Evolutionary conservation across 2,329 filamentous ascomycete species (phyloP).

Genomic region (Aureobasidium sp.): DNA sequence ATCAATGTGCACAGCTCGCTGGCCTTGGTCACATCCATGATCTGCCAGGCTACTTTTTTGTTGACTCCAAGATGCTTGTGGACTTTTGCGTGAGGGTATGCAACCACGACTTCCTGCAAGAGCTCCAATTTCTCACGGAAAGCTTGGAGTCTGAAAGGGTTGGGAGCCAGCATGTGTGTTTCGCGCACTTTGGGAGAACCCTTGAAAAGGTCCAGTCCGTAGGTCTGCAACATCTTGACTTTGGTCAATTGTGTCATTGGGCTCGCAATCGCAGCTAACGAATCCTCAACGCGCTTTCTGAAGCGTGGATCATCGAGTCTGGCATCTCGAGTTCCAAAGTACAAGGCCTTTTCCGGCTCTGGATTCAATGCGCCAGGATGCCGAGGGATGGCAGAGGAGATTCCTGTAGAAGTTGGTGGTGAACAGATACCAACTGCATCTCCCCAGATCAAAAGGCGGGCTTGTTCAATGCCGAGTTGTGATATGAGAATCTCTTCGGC

Average conservation of each 20-base stretch:
- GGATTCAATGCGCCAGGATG: slow-evolving; percentile 50
- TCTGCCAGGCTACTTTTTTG: slow-evolving; percentile 42
- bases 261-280: slow-evolving; percentile 50
- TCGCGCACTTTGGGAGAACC: slow-evolving; percentile 48
- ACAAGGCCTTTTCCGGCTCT: slow-evolving; percentile 48
- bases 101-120: slow-evolving; percentile 41
- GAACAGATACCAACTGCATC: slow-evolving; percentile 51
- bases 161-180: slow-evolving; percentile 27
- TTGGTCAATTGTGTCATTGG: slow-evolving; percentile 42
- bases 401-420: slow-evolving; percentile 45
- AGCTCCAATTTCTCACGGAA: slow-evolving; percentile 52
- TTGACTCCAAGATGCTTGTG: background rate
- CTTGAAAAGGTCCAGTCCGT: slow-evolving; percentile 41
- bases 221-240: slow-evolving; percentile 50
- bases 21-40: slow-evolving; percentile 46
- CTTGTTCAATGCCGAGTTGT: slow-evolving; percentile 52
- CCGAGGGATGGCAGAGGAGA: slow-evolving; percentile 48
- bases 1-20: slow-evolving; percentile 45
- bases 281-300: slow-evolving; percentile 42
- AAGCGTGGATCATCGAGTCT: slow-evolving; percentile 44
- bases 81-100: slow-evolving; percentile 12
- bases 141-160: slow-evolving; percentile 41
- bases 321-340: slow-evolving; percentile 47
- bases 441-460: slow-evolving; percentile 54
- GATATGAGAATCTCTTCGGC: slow-evolving; percentile 48